These are phyloP conservation scores for Fusarium transvaalense DNA, from an alignment of 2,329 filamentous ascomycete genomes.

Conservation along the genomic window DNA sequence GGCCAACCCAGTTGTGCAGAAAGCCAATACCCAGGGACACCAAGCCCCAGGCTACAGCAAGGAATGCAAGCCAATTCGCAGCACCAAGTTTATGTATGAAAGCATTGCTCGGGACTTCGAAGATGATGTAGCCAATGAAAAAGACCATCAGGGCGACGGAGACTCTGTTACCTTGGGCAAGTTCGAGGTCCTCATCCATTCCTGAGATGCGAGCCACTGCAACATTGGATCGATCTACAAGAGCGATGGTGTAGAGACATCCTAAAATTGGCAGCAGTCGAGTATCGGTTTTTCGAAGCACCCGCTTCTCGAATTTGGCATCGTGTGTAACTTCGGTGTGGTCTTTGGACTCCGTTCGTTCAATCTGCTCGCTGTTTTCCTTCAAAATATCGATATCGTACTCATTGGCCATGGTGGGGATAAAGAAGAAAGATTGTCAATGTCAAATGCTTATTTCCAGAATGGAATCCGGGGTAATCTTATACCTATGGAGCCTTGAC, in stretches of 20 bases:
- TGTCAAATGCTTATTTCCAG: accelerated
- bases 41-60: slow-evolving; percentile 23
- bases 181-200: slow-evolving; percentile 31
- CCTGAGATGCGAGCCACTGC: slow-evolving; percentile 36
- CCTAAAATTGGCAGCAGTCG: slow-evolving; percentile 31
- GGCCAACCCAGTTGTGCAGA: slow-evolving; percentile 16
- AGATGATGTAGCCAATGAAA: slow-evolving; percentile 36
- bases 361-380: slow-evolving; percentile 11
- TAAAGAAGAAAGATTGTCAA: not conserved
- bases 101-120: slow-evolving; percentile 33
- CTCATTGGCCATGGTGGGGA: not conserved
- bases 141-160: slow-evolving; percentile 36
- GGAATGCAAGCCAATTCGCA: slow-evolving; percentile 36
- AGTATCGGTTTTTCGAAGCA: slow-evolving; percentile 26
- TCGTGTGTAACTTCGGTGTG: not conserved
- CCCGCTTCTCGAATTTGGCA: slow-evolving; percentile 28
- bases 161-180: slow-evolving; percentile 11
- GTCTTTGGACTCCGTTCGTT: not conserved
- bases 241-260: slow-evolving; percentile 35
- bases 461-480: not conserved
- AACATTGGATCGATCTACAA: slow-evolving; percentile 34
- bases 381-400: slow-evolving; percentile 9
- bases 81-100: slow-evolving; percentile 36
- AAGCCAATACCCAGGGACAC: slow-evolving; percentile 35
- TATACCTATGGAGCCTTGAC: not conserved